phyloP scores from a whole-genome alignment of 306 rosid species.

The Casuarina equisetifolia region DNA sequence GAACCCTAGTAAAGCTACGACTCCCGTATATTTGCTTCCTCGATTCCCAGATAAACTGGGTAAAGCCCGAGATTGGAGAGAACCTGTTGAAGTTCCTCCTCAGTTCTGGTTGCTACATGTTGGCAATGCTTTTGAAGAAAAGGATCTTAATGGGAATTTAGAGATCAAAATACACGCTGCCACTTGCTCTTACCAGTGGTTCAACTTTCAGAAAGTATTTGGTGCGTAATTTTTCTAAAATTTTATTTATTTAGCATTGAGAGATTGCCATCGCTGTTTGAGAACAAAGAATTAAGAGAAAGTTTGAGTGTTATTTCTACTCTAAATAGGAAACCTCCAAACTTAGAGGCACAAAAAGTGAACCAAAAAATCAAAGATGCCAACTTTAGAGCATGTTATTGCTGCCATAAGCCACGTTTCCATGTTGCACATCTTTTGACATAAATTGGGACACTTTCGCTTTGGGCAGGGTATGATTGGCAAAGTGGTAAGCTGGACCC shows the following conservation, averaged over 20 bases:
- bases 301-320: too few relatives aligned
- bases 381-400: neutral
- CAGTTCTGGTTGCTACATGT: constrained; percentile 86
- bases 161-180: constrained; percentile 66
- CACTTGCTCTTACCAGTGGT: constrained; percentile 92
- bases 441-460: neutral
- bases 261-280: too few relatives aligned
- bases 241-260: neutral
- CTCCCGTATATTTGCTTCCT: constrained; percentile 78
- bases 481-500: constrained; percentile 74
- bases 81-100: constrained; percentile 70
- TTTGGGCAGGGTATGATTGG: constrained; percentile 74
- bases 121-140: constrained; percentile 66
- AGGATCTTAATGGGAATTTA: constrained; percentile 39
- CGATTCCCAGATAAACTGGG: constrained; percentile 36
- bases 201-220: constrained; percentile 73
- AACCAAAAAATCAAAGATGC: too few relatives aligned
- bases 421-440: neutral
- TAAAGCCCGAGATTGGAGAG: constrained; percentile 67
- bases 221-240: constrained; percentile 38
- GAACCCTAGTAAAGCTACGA: constrained; percentile 65
- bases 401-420: neutral
- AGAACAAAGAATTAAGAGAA: too few relatives aligned
- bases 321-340: too few relatives aligned
- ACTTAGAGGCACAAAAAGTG: too few relatives aligned